Percentiles rank a stretch among this genome's conserved stretches.
Conservation (phyloP, 1,139 yeast species). For the Candida labiduridarum region DNA sequence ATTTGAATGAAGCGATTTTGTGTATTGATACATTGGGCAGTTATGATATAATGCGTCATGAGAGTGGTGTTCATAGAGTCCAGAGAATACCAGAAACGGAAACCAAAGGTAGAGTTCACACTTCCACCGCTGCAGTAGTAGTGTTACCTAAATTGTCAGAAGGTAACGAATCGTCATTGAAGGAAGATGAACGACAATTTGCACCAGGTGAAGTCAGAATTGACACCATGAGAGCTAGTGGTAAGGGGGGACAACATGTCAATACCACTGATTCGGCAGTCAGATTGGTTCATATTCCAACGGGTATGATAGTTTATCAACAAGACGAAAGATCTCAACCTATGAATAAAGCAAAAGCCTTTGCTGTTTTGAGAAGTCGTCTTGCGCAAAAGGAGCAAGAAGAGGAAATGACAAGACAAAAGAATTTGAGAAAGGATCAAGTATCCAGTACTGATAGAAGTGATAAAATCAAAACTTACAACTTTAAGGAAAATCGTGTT, state of each 20-base stretch:
- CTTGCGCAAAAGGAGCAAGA: conserved; percentile 79
- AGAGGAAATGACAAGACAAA: conserved; percentile 65
- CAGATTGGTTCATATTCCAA: conserved; percentile 86
- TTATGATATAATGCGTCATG: conserved; percentile 72
- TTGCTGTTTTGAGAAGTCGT: conserved; percentile 76
- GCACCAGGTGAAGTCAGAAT: conserved; percentile 86
- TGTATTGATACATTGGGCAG: conserved; percentile 77
- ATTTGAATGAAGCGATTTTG: conserved; percentile 73
- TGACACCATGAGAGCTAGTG: conserved; percentile 96
- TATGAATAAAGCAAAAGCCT: conserved; percentile 92
- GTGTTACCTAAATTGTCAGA: conserved; percentile 80
- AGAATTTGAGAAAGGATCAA: conserved; percentile 73
- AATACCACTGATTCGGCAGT: conserved; percentile 98
- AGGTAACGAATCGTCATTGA: conserved; percentile 58
- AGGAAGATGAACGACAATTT: conserved; percentile 70
- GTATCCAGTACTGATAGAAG: conserved; percentile 88
- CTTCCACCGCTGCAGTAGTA: conserved; percentile 94
- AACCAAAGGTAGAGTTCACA: conserved; percentile 90
- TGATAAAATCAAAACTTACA: conserved; percentile 92
- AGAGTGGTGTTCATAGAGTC: conserved; percentile 95
- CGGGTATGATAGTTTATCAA: conserved; percentile 86
- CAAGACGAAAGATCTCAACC: conserved; percentile 98
- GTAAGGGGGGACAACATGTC: conserved; percentile 98
- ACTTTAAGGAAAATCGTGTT: conserved; percentile 87
- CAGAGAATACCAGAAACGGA: conserved; percentile 95